Base-by-base conservation (phyloP, 2,329 filamentous ascomycete species). In the Xylaria sp. region DNA sequence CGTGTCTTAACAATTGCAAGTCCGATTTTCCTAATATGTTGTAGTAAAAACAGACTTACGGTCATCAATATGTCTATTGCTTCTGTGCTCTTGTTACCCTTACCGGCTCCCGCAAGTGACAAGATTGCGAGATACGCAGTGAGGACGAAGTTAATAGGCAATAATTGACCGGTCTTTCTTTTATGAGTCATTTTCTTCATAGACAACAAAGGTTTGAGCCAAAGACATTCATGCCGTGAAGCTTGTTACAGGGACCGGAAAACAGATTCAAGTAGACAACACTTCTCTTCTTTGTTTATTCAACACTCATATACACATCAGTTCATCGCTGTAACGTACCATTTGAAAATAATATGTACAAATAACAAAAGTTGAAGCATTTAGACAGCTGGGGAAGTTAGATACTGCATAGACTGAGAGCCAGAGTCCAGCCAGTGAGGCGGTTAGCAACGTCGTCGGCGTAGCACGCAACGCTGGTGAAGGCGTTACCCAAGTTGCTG, bases 401-500 rank as follows among this genome's bases (percentile, higher is more conserved):
- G 2, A 30, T 18, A 30, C 3, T 34, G 43, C 52, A 59, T 12
- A 25, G 23, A 15, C 25, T 45, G n/a, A 4, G 18, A 6, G 69
- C 59, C 4, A 70, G 50, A 23, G 61, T 66, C 68, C 68, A 70
- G 25, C 68, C 68, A 36, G 66, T 68, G 18, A 63, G 53, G 30
- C 68, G 68, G 66, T 81, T 85, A 56, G 85, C 85, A 69, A 87
- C 77, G 69, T 87, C 85, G 20, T 78, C 80, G 9, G 81, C 78
- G 73, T 87, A 87, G 78, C 84, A 86, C 68, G 81, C 79, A 20
- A 83, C 85, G 25, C 66, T 69, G 36, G 79, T 81, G 73, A 83
- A 78, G 52, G 81, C 81, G 62, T 79, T 76, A 46, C 80, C 78
- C 7, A 82, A 74, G 69, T 83, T 78, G 43, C 75, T 77, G 10